A percentile compares a stretch with the other conserved stretches of the same genome.
These are phyloP conservation scores for Trichothecium sympodiale DNA, from an alignment of 2,329 filamentous ascomycete species.

Conservation along the genomic window DNA sequence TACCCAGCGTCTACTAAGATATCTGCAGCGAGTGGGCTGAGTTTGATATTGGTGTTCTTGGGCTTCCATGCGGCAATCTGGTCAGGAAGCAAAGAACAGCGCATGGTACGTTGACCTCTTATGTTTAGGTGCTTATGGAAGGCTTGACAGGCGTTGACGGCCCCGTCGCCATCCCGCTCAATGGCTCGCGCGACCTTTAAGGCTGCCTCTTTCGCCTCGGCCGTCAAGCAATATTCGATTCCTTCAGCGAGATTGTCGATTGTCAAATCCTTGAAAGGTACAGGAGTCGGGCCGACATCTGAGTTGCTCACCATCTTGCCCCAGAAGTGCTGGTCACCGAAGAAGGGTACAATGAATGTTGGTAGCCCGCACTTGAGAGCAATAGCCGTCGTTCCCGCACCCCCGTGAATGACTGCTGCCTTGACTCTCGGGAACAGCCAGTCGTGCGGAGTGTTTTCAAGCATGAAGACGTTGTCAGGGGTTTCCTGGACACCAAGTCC, in stretches of 20 bases:
- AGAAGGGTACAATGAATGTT: conserved; percentile 70
- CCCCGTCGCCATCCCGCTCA: conserved; percentile 53
- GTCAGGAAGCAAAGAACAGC: conserved; percentile 54
- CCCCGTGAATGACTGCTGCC: conserved; percentile 65
- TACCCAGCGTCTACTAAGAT: conserved; percentile 50
- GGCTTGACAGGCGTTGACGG: conserved; percentile 54
- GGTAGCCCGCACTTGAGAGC: conserved; percentile 61
- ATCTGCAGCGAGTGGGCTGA: conserved; percentile 55
- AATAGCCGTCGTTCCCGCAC: conserved; percentile 66
- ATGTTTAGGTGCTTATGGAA: conserved; percentile 53
- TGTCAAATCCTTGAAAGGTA: conserved; percentile 57
- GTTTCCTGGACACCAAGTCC: conserved; percentile 49
- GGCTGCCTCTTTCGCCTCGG: conserved; percentile 47
- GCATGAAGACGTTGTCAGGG: conserved; percentile 57
- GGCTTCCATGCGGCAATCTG: conserved; percentile 55
- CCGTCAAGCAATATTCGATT: conserved; percentile 55
- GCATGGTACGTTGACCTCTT: conserved; percentile 40
- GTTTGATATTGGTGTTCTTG: conserved; percentile 46
- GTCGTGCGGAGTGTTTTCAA: conserved; percentile 66
- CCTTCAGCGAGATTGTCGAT: conserved; percentile 57
- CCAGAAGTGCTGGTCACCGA: conserved; percentile 74
- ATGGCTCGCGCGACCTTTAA: conserved; percentile 50
- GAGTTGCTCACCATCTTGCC: conserved; percentile 55
- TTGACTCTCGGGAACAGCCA: conserved; percentile 61
- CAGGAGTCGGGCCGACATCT: conserved; percentile 52